Evolutionary conservation across 495 filamentous ascomycete genomes (phyloP).

Genomic region (Lasiosphaeriaceae sp.): DNA sequence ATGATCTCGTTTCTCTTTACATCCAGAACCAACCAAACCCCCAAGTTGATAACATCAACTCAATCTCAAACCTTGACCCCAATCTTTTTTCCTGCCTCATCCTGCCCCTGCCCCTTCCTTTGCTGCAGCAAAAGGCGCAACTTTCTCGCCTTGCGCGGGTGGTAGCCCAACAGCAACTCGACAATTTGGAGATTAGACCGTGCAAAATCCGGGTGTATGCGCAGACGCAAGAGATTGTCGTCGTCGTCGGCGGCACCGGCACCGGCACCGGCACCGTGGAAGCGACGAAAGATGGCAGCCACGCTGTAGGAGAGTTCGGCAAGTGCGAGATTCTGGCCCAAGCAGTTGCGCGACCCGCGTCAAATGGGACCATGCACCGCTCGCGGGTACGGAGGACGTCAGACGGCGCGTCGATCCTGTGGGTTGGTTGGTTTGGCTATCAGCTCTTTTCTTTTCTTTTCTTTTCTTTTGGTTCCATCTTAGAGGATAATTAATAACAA

Average conservation of each 20-base stretch:
- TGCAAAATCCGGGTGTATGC: not conserved
- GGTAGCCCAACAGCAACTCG: conserved; percentile 16
- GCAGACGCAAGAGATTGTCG: not conserved
- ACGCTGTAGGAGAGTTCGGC: conserved; percentile 45
- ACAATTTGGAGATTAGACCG: conserved; percentile 8
- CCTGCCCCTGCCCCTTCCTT: too few species aligned
- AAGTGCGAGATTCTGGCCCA: conserved; percentile 45
- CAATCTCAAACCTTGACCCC: too few species aligned
- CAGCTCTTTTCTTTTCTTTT: not conserved
- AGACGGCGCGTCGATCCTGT: not conserved
- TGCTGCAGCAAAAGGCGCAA: not conserved
- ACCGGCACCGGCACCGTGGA: too few species aligned
- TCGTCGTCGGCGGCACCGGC: not conserved
- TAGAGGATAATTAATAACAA: too few species aligned
- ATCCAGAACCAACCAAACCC: too few species aligned
- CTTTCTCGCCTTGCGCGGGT: conserved; percentile 5
- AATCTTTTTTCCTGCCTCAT: too few species aligned
- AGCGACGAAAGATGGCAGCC: conserved; percentile 37
- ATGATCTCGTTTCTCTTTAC: too few species aligned
- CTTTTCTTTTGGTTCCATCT: too few species aligned
- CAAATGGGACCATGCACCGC: conserved; percentile 41
- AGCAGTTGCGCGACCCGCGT: conserved; percentile 45
- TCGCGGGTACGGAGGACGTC: conserved; percentile 28
- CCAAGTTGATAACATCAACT: too few species aligned
- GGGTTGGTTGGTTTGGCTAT: too few species aligned